These are phyloP conservation scores for Tuber calosporum DNA, from an alignment of 495 filamentous ascomycete species.

Conservation along the genomic window DNA sequence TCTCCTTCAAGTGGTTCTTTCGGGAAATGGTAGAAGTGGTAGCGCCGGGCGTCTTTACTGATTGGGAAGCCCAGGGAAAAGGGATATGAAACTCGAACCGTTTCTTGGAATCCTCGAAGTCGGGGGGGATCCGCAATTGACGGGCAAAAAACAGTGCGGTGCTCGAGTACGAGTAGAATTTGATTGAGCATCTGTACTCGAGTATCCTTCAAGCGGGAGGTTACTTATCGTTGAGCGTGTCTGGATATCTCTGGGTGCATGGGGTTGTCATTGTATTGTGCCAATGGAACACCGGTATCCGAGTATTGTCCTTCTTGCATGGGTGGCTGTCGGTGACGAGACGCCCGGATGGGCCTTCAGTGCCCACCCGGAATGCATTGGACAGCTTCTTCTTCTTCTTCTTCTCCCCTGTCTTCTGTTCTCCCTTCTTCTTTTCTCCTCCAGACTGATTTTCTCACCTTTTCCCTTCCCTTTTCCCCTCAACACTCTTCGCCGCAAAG, in stretches of 20 bases:
- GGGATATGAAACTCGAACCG: constrained; percentile 30
- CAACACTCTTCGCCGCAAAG: constrained; percentile 25
- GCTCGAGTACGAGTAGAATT: too few relatives aligned
- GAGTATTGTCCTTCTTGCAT: constrained; percentile 21
- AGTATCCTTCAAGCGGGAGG: constrained; percentile 23
- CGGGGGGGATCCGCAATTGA: constrained; percentile 6
- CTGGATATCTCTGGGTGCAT: constrained; percentile 16
- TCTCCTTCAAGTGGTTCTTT: constrained; percentile 17
- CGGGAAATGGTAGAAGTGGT: constrained; percentile 26
- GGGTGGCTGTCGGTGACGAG: constrained; percentile 24
- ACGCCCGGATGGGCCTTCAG: constrained; percentile 31
- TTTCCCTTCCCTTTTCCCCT: constrained; percentile 33
- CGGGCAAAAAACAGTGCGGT: background rate
- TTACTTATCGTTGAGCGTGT: constrained; percentile 28
- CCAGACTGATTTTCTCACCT: constrained; percentile 37
- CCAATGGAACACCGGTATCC: background rate
- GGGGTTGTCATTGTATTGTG: background rate
- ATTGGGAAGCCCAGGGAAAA: constrained; percentile 30
- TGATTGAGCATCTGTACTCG: constrained; percentile 15
- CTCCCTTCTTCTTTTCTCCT: constrained; percentile 36
- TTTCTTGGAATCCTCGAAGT: constrained; percentile 32
- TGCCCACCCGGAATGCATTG: constrained; percentile 20
- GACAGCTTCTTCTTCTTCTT: constrained; percentile 39
- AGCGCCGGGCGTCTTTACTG: constrained; percentile 24
- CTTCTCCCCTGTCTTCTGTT: constrained; percentile 27